A percentile compares a stretch with the other conserved stretches of the same genome.
Evolutionary conservation across 1,139 yeast genomes (phyloP).

Genomic region (Williopsis jadinii): DNA sequence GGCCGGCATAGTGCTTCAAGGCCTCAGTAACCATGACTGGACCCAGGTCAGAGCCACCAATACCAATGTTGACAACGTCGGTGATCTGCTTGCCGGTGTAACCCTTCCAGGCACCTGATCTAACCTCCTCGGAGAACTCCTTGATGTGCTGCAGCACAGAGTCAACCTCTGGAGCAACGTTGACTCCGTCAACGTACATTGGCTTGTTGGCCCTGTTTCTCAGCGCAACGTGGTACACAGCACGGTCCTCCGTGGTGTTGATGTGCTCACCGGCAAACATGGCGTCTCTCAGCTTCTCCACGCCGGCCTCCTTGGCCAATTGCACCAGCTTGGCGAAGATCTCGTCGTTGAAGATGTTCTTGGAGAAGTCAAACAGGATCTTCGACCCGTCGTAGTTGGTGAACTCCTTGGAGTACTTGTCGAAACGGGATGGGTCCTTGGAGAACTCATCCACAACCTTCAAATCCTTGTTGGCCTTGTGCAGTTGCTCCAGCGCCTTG

Average conservation of each 20-base stretch:
- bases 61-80: slow-evolving; percentile 94
- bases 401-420: slow-evolving; percentile 70
- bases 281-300: slow-evolving; percentile 79
- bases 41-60: slow-evolving; percentile 98
- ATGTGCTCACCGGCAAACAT: slow-evolving; percentile 92
- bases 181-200: slow-evolving; percentile 83
- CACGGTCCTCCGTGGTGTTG: slow-evolving; percentile 93
- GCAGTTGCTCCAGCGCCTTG: slow-evolving; percentile 66
- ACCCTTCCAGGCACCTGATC: slow-evolving; percentile 95
- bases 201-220: slow-evolving; percentile 82
- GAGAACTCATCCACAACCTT: slow-evolving; percentile 67
- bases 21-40: slow-evolving; percentile 99
- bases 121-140: slow-evolving; percentile 82
- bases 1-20: slow-evolving; percentile 77
- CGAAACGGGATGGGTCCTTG: slow-evolving; percentile 67
- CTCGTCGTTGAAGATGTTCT: slow-evolving; percentile 86
- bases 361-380: slow-evolving; percentile 90
- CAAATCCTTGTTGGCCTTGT: slow-evolving; percentile 61
- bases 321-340: slow-evolving; percentile 57
- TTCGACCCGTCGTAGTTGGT: slow-evolving; percentile 79
- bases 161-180: slow-evolving; percentile 88
- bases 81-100: slow-evolving; percentile 92
- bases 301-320: slow-evolving; percentile 86
- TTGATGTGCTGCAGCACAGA: slow-evolving; percentile 90
- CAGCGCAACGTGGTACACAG: slow-evolving; percentile 93